Conservation (phyloP, 805 yeast species). For the Yamadazyma paraphyllophila region DNA sequence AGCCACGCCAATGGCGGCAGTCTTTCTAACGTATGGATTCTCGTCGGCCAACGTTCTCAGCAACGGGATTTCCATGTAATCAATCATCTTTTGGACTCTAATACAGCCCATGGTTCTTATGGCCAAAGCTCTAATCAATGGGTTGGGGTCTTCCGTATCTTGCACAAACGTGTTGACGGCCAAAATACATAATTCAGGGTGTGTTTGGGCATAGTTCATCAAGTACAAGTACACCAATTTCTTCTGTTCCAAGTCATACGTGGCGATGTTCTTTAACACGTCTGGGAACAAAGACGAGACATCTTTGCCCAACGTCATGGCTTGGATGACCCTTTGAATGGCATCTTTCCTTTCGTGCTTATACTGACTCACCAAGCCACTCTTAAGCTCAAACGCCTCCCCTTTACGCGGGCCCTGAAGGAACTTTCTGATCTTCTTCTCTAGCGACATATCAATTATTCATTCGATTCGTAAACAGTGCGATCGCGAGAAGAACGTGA, state of each 20-base stretch:
- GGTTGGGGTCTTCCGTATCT: conserved; percentile 96
- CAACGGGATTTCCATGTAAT: conserved; percentile 88
- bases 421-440: conserved; percentile 42
- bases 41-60: conserved; percentile 84
- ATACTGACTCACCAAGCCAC: conserved; percentile 90
- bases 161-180: conserved; percentile 96
- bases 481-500: background rate
- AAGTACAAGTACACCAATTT: conserved; percentile 90
- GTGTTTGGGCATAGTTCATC: conserved; percentile 96
- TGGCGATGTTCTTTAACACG: conserved; percentile 92
- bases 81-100: conserved; percentile 91
- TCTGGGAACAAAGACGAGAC: conserved; percentile 94
- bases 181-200: conserved; percentile 91
- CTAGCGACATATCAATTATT: conserved; percentile 32
- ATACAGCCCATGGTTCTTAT: conserved; percentile 99
- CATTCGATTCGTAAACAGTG: too few relatives aligned
- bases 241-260: conserved; percentile 94
- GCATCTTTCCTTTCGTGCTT: conserved; percentile 96
- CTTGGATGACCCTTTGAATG: conserved; percentile 93
- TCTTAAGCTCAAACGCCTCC: conserved; percentile 86
- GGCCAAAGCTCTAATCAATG: conserved; percentile 92
- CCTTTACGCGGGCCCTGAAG: conserved; percentile 51
- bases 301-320: conserved; percentile 97
- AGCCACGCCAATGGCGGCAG: conserved; percentile 97
- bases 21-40: conserved; percentile 95